Percentiles rank a stretch among this genome's conserved stretches.
These are phyloP conservation scores for Colletotrichum aenigma DNA, from an alignment of 2,329 filamentous ascomycete genomes.

Conservation along the genomic window DNA sequence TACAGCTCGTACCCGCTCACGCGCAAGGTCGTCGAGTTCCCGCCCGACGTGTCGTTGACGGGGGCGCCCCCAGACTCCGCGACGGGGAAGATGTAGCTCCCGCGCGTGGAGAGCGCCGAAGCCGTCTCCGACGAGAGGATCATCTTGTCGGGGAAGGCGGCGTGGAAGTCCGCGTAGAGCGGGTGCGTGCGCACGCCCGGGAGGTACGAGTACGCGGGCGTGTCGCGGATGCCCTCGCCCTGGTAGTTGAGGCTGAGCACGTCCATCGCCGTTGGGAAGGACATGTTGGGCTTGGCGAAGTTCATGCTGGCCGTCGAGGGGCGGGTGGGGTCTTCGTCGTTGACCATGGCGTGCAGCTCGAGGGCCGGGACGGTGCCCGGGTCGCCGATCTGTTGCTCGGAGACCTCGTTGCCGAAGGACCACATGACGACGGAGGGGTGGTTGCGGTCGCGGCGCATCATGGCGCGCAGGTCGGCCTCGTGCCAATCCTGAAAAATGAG, in stretches of 20 bases:
- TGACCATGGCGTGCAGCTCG: conserved; percentile 44
- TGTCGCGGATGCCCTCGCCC: conserved; percentile 49
- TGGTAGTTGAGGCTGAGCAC: conserved; percentile 61
- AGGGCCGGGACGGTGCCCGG: conserved; percentile 34
- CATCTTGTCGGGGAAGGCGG: conserved; percentile 50
- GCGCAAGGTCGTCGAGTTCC: conserved; percentile 35
- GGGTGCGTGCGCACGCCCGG: conserved; percentile 32
- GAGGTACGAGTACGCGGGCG: conserved; percentile 29
- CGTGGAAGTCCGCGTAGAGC: conserved; percentile 47
- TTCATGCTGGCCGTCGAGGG: conserved; percentile 51
- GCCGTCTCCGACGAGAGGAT: conserved; percentile 46
- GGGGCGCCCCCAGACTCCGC: conserved; percentile 38
- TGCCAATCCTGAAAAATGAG: conserved; percentile 57
- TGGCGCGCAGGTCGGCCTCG: conserved; percentile 54
- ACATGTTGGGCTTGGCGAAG: conserved; percentile 40
- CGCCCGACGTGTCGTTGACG: conserved; percentile 41
- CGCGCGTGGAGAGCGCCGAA: conserved; percentile 52
- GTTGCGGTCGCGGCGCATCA: conserved; percentile 59
- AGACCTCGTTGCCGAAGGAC: conserved; percentile 60
- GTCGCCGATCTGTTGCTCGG: conserved; percentile 45
- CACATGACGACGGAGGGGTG: conserved; percentile 57
- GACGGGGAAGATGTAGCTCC: conserved; percentile 58
- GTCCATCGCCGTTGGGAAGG: conserved; percentile 46
- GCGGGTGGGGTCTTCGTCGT: conserved; percentile 52
- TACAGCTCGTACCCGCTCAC: conserved; percentile 60